Base-by-base conservation (phyloP, 345 rosid genomes). In the Moricandia moricandioides region DNA sequence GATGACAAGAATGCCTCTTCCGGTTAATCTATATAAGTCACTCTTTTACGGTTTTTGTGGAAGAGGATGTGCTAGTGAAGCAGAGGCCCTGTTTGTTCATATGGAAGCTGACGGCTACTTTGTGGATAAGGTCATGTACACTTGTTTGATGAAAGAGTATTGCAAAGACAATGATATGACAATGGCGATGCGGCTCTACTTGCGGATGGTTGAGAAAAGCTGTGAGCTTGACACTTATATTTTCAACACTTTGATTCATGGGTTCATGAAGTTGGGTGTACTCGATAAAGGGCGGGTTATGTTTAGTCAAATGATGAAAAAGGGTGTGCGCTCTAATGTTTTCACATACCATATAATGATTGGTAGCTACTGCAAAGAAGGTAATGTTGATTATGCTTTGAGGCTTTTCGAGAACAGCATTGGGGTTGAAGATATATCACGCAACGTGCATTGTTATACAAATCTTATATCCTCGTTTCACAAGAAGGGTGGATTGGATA, bases 11-110 rank as follows among this genome's bases (percentile, higher is more conserved):
- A 76, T 81, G 69, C 72, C 74, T 8, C 83, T 87, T 8, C 82
- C 86, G 1, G 55, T 86, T 51, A 83, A 82, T 80, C 72, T 77
- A 33, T 84, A 79, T 21, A 89, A 87, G 74, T 84, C 89, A 54
- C 68, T 87, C 81, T 91, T 88, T 68, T 87, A 85, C 73, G 86
- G 89, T 29, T 77, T 87, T 77, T 91, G 92, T 77, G 78, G 77
- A 69, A 79, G 75, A 73, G 87, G 89, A 9, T 72, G 82, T 62
- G 66, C 69, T 57, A 17, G 75, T 26, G 86, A 83, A 81, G 91
- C 96, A 0, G 91, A 87, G 84, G 80, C 74, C 5, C 27, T 88
- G 43, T 82, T 80, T 60, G 72, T 77, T 70, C 87, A 88, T 67
- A 87, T 87, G 68, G 94, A 87, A 78, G 73, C 81, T 10, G 82